Evolutionary conservation across 176 grass and related monocot species (phyloP), one percentile per base, ranked within the genome.

Genomic region (Eleusine coracana): DNA sequence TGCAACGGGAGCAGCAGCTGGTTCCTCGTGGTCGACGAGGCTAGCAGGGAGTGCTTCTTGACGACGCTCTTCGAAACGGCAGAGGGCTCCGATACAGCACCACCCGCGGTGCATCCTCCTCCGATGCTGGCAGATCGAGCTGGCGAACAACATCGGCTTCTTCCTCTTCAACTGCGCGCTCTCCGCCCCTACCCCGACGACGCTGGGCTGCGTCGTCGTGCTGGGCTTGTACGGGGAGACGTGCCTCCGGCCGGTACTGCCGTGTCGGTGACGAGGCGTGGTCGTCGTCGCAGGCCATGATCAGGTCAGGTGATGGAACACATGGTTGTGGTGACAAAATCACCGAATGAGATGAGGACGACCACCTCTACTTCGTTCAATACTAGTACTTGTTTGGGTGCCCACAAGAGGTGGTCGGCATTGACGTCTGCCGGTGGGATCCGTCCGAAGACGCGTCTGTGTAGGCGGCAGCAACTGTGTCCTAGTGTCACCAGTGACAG

Each of bases 21-120:
- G 68, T 71, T 71, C 68, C 68, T 71, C 41, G 4, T 71, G 68
- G 41, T 71, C 10, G 54, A 70, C 68, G 40, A 70, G 39, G 68
- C 10, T 21, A 70, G 18, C 9, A n/a, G 68, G 39, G 39, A 45
- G 39, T 70, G 68, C 21, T 70, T 70, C 40, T 2, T 70, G 40
- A 70, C 68, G 21, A 44, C 41, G 4, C n/a, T 71, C 1, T 71
- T 48, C 42, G 11, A 0, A 41, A 45, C 44, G 7, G 44, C 44
- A 10, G 7, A 6, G 0, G 31, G 31, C 31, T 10, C 44, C 7
- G 44, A 10, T 0, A 6, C 6, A 45, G 8, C 7, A 45, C 6
- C 44, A 10, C 7, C 4, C 5, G 70, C 50, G 70, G 70, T 50
- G 70, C 25, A 3, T 15, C 68, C 27, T 12, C 68, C 68, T 14